A percentile compares a stretch with the other conserved stretches of the same genome.
phyloP scores from a whole-genome alignment of 768 basidiomycete species.

The Pisolithus orientalis region DNA sequence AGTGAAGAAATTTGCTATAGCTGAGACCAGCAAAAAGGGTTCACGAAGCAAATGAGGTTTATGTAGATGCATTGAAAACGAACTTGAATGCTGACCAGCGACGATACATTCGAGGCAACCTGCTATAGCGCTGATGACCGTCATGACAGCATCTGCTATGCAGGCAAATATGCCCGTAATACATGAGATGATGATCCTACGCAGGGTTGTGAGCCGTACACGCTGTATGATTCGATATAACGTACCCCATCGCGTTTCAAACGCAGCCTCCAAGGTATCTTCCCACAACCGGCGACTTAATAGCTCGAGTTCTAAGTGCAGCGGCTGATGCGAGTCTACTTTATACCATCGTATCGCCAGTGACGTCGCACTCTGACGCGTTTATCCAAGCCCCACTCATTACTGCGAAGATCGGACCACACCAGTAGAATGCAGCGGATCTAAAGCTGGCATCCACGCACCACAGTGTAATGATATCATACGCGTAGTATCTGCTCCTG shows the following conservation, averaged over 20 bases:
- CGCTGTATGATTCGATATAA: background rate
- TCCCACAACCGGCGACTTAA: too few relatives aligned
- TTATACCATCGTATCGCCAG: too few relatives aligned
- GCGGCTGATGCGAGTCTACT: too few relatives aligned
- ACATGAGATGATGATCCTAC: background rate
- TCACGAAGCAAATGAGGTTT: background rate
- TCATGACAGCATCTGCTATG: constrained; percentile 38
- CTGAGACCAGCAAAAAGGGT: constrained; percentile 15
- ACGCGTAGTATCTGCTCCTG: too few relatives aligned
- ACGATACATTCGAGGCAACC: constrained; percentile 44
- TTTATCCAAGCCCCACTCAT: background rate
- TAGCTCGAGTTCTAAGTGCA: too few relatives aligned
- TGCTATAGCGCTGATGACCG: constrained; percentile 32
- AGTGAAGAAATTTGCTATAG: constrained; percentile 35
- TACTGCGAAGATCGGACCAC: background rate
- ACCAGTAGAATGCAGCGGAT: too few relatives aligned
- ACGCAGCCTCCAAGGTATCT: too few relatives aligned
- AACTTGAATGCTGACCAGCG: constrained; percentile 26
- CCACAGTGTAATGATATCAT: background rate
- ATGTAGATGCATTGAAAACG: background rate
- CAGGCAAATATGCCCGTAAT: constrained; percentile 36
- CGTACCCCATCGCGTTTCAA: background rate
- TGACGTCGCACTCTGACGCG: too few relatives aligned
- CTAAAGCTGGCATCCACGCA: too few relatives aligned
- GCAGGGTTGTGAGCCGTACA: too few relatives aligned